Conservation (phyloP, 208 protist genomes). For the Crithidia sp. region DNA sequence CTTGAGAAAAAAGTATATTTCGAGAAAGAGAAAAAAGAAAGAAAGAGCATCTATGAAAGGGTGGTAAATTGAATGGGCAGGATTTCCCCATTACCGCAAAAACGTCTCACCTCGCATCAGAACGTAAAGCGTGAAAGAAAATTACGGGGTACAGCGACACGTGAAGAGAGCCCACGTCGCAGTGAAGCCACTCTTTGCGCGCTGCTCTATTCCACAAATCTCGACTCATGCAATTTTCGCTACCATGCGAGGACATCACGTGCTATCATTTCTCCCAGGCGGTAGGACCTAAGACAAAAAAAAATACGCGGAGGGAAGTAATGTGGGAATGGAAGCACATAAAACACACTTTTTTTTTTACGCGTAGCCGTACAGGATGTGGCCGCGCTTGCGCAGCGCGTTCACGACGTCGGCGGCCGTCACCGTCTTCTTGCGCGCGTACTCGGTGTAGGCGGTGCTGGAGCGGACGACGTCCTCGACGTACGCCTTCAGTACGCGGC, state of each 20-base stretch:
- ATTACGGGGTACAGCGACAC: too few relatives aligned
- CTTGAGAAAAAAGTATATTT: not conserved
- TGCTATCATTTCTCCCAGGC: too few relatives aligned
- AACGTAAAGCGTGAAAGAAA: not conserved
- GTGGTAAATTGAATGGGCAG: not conserved
- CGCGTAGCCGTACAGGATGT: conserved; percentile 91
- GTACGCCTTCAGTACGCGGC: conserved; percentile 83
- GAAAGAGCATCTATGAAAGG: conserved; percentile 20
- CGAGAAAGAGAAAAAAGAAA: conserved; percentile 6
- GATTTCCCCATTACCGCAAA: not conserved
- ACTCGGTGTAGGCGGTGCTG: conserved; percentile 86
- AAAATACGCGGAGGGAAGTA: too few relatives aligned
- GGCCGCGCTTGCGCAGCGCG: conserved; percentile 86
- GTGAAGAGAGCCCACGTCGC: too few relatives aligned
- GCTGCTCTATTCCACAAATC: too few relatives aligned
- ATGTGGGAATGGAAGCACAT: too few relatives aligned
- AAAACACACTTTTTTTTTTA: conserved; percentile 1
- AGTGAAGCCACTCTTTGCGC: too few relatives aligned
- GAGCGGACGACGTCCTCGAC: conserved; percentile 85
- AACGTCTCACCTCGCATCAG: not conserved
- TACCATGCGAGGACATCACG: too few relatives aligned
- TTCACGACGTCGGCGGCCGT: conserved; percentile 88
- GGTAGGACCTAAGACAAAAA: too few relatives aligned
- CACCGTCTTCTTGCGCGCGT: conserved; percentile 83
- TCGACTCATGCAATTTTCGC: too few relatives aligned